Conservation (phyloP, 2,329 filamentous ascomycete genomes). For the Aspergillus texensis region DNA sequence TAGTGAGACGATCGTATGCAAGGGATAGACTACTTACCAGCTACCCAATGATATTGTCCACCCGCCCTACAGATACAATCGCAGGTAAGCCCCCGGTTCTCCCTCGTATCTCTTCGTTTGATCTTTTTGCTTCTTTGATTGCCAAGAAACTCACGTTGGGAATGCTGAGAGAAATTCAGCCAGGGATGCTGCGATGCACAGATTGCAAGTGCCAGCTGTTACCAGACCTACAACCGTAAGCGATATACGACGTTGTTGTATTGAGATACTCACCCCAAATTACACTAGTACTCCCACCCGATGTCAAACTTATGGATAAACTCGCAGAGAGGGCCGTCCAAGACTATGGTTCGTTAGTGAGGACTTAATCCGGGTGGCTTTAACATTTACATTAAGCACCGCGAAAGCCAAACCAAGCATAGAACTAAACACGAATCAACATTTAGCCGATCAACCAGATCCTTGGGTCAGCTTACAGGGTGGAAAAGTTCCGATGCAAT, state of each 20-base stretch:
- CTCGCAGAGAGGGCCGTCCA: slow-evolving; percentile 64
- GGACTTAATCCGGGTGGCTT: neutral
- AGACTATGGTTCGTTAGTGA: slow-evolving; percentile 37
- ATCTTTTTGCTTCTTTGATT: neutral
- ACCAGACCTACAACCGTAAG: slow-evolving; percentile 42
- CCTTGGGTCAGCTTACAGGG: slow-evolving; percentile 37
- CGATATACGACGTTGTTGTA: too few species aligned
- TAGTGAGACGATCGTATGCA: slow-evolving; percentile 7
- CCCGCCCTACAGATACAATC: slow-evolving; percentile 45
- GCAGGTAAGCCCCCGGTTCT: neutral
- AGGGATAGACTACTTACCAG: slow-evolving; percentile 39
- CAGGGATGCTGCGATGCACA: slow-evolving; percentile 68
- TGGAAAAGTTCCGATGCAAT: slow-evolving; percentile 59
- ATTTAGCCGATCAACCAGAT: neutral
- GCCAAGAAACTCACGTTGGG: slow-evolving; percentile 43
- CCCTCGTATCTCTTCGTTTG: neutral
- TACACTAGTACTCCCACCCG: slow-evolving; percentile 71
- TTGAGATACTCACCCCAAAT: slow-evolving; percentile 63
- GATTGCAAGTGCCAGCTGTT: slow-evolving; percentile 67
- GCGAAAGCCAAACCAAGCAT: slow-evolving; percentile 65
- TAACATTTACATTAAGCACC: slow-evolving; percentile 53
- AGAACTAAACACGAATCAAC: slow-evolving; percentile 33
- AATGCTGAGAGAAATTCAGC: slow-evolving; percentile 72
- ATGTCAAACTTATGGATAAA: slow-evolving; percentile 64
- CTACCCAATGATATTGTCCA: slow-evolving; percentile 73